A percentile compares a stretch with the other conserved stretches of the same genome.
phyloP scores from a whole-genome alignment of 2,329 filamentous ascomycete species.

The Claviceps sp. region DNA sequence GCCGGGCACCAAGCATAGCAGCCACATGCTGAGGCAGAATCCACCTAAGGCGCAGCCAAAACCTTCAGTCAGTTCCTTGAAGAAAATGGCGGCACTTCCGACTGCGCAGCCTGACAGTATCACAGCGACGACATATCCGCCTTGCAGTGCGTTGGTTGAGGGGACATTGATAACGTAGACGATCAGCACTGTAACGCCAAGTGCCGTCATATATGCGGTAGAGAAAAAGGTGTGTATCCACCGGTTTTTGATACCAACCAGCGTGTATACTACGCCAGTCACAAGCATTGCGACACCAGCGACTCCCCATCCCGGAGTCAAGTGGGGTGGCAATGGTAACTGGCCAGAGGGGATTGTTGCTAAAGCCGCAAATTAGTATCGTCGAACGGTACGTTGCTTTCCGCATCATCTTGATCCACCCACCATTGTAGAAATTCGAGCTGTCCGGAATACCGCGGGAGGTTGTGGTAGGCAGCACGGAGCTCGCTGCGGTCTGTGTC shows the following conservation, averaged over 20 bases:
- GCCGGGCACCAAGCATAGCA: conserved; percentile 63
- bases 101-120: conserved; percentile 60
- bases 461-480: conserved; percentile 3
- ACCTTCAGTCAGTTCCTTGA: conserved; percentile 67
- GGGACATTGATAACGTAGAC: conserved; percentile 79
- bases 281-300: conserved; percentile 64
- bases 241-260: conserved; percentile 73
- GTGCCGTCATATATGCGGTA: conserved; percentile 54
- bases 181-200: conserved; percentile 71
- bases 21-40: conserved; percentile 82
- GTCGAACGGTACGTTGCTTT: neutral
- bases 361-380: conserved; percentile 12
- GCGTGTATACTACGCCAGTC: conserved; percentile 54
- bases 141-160: conserved; percentile 62
- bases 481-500: neutral
- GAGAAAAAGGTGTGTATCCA: conserved; percentile 74
- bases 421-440: conserved; percentile 23
- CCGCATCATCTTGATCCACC: neutral
- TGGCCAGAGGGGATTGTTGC: conserved; percentile 34
- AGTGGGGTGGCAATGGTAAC: conserved; percentile 57
- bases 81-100: conserved; percentile 61
- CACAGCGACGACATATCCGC: conserved; percentile 71
- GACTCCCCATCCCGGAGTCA: conserved; percentile 74
- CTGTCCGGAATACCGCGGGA: conserved; percentile 12
- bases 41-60: conserved; percentile 80